phyloP scores from a whole-genome alignment of 495 filamentous ascomycete species.

The Penicillium angulare region DNA sequence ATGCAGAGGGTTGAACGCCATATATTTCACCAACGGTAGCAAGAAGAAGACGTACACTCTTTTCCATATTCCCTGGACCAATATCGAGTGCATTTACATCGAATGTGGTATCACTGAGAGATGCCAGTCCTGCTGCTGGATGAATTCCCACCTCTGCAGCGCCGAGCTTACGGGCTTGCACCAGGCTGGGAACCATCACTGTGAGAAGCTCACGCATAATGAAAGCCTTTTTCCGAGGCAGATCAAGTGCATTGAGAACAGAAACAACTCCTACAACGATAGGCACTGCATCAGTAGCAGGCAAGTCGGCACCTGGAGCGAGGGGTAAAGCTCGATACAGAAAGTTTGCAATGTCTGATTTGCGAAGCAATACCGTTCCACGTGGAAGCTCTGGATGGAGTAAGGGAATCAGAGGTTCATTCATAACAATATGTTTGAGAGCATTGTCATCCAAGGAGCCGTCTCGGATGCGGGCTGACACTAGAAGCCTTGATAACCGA shows the following conservation, averaged over 20 bases:
- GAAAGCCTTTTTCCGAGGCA: conserved; percentile 83
- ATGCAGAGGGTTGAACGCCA: conserved; percentile 45
- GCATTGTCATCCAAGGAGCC: conserved; percentile 67
- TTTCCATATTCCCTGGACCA: conserved; percentile 72
- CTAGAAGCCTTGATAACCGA: conserved; percentile 71
- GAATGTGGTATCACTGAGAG: conserved; percentile 52
- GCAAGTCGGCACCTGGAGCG: conserved; percentile 54
- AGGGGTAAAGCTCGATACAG: conserved; percentile 73
- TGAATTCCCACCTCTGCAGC: conserved; percentile 95
- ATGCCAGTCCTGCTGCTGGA: conserved; percentile 79
- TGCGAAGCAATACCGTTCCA: conserved; percentile 40
- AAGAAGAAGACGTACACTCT: conserved; percentile 62
- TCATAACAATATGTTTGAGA: conserved; percentile 65
- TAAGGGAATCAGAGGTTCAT: conserved; percentile 42
- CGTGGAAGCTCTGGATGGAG: conserved; percentile 42
- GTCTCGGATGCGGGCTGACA: conserved; percentile 64
- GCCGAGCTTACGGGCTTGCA: conserved; percentile 88
- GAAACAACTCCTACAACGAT: conserved; percentile 86
- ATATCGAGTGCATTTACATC: conserved; percentile 68
- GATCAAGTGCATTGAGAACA: conserved; percentile 70
- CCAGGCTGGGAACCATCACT: conserved; percentile 77
- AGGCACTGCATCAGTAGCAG: conserved; percentile 67
- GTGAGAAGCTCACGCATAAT: conserved; percentile 79
- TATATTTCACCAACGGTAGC: conserved; percentile 52
- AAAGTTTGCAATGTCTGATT: conserved; percentile 66